These are phyloP conservation scores for Aureobasidium sp. DNA, from an alignment of 2,329 filamentous ascomycete species.

Conservation along the genomic window DNA sequence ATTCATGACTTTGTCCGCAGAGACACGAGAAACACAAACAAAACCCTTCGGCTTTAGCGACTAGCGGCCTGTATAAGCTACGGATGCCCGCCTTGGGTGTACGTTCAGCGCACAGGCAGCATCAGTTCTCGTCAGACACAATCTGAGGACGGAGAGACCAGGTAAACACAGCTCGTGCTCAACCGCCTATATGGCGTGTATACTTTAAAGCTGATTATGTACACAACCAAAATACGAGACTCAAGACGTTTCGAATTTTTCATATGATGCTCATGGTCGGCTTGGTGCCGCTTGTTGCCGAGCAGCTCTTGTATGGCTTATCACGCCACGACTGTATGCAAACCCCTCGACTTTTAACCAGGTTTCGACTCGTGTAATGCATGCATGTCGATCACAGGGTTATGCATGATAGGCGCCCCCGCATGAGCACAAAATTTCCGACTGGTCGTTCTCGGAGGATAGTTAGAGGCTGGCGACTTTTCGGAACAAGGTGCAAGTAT, in stretches of 20 bases:
- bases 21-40: too few relatives aligned
- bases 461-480: neutral
- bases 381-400: slow-evolving; percentile 6
- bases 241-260: neutral
- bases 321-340: neutral
- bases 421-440: neutral
- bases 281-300: neutral
- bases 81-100: too few relatives aligned
- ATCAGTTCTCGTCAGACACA: neutral
- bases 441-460: neutral
- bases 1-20: neutral
- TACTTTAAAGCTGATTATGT: neutral
- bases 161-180: neutral
- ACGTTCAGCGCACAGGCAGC: neutral
- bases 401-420: neutral
- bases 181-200: too few relatives aligned
- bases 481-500: neutral
- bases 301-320: neutral
- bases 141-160: neutral
- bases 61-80: neutral
- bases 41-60: neutral
- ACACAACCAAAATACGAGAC: neutral
- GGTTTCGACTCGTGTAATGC: neutral
- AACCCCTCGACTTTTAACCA: neutral
- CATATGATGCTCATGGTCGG: too few relatives aligned